A percentile compares a stretch with the other conserved stretches of the same genome.
These are phyloP conservation scores for Ormosia semicastrata DNA, from an alignment of 306 rosid species.

Conservation along the genomic window DNA sequence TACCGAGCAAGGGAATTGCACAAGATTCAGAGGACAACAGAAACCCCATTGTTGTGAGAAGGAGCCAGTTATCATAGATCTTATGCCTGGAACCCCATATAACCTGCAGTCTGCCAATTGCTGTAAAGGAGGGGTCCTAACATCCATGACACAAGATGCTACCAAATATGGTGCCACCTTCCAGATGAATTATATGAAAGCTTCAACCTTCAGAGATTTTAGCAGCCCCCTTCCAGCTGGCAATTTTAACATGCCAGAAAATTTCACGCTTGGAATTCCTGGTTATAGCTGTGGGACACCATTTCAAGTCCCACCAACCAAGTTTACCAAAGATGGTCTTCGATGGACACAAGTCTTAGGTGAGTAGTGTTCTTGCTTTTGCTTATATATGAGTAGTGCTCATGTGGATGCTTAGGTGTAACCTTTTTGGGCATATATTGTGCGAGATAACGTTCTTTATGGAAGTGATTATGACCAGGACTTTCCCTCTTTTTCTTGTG, in stretches of 20 bases:
- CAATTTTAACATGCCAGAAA: conserved; percentile 34
- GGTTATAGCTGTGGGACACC: conserved; percentile 68
- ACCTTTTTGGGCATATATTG: not conserved
- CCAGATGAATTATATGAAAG: conserved; percentile 46
- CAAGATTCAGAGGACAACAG: conserved; percentile 41
- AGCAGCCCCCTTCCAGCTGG: not conserved
- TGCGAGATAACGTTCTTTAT: not conserved
- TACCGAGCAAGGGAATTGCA: conserved; percentile 64
- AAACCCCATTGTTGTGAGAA: conserved; percentile 73
- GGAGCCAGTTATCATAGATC: conserved; percentile 57
- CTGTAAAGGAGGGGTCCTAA: conserved; percentile 63
- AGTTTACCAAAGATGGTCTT: conserved; percentile 42
- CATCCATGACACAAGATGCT: conserved; percentile 62
- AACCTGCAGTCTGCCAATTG: conserved; percentile 57
- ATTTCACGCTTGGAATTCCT: conserved; percentile 63
- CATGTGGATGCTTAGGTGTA: not conserved
- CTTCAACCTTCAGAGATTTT: not conserved
- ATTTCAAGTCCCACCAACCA: conserved; percentile 49
- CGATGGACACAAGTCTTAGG: conserved; percentile 69
- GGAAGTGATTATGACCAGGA: not conserved
- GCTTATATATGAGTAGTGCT: not conserved
- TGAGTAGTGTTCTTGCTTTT: conserved; percentile 19
- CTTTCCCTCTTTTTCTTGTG: not conserved
- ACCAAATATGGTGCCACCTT: conserved; percentile 43
- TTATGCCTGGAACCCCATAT: conserved; percentile 61